Base-by-base conservation (phyloP, 2,329 filamentous ascomycete species). In the Aspergillus chevalieri region DNA sequence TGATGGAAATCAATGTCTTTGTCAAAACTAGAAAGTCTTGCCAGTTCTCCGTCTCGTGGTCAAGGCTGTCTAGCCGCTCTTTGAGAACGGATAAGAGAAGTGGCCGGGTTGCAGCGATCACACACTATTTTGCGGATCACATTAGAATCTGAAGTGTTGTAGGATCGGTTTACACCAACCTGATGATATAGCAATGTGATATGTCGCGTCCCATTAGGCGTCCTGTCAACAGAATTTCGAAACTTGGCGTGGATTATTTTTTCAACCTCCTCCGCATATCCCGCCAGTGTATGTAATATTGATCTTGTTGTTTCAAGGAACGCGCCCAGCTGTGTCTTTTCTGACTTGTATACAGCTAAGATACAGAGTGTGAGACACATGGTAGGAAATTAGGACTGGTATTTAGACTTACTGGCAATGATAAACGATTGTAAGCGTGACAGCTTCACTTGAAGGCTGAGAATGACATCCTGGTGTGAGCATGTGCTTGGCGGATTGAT, bases 161-260 rank as follows among this genome's bases (percentile, higher is more conserved):
- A 4, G 10, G 1, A 26, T 43, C 12, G 7, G 9, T 43, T 22
- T 5, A 43, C 19, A 56, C 56, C 7, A 12, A 71, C 69, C 58
- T 72, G 67, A 30, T 72, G 70, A 43, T 73, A 73, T 0, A 70
- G 54, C 5, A 73, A 49, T 0, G 65, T 71, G 3, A 73, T 63
- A 44, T 72, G 63, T 3, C 66, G 63, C 5, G 69, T 72, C 1
- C 63, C 69, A 38, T 65, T 63, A 0, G 70, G 63, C 60, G 71
- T 69, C 0, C 62, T 65, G 5, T 68, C 66, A 0, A 71, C 59
- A 0, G 66, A 67, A 26, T 61, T 69, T n/a, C 59, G 56, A 6
- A 67, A 64, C n/a, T 66, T 66, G 1, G 58, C 44, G 1, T 61
- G 52, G 8, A 73, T 64, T 1, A 71, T 70, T 0, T 53, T 60